These are phyloP conservation scores for Grammothele lineata DNA, from an alignment of 768 basidiomycete genomes.

Conservation along the genomic window DNA sequence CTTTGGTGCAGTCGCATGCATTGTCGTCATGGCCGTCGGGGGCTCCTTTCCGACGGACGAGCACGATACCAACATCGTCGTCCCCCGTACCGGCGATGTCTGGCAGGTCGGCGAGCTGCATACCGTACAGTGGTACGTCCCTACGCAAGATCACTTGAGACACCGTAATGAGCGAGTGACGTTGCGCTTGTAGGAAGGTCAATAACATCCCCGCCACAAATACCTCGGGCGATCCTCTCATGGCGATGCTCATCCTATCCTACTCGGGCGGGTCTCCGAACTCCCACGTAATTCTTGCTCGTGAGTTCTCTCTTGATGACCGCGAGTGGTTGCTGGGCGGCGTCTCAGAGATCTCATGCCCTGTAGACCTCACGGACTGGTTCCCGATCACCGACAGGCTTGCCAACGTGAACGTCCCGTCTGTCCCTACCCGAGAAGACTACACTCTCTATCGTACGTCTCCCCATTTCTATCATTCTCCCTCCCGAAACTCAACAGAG, in stretches of 20 bases:
- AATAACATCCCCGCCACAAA: conserved; percentile 7
- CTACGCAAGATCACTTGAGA: too few relatives aligned
- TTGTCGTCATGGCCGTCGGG: conserved; percentile 6
- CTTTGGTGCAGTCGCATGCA: not conserved
- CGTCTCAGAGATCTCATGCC: not conserved
- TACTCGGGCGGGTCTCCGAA: conserved; percentile 3
- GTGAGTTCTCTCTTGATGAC: too few relatives aligned
- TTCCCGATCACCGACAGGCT: conserved; percentile 12
- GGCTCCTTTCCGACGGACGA: conserved; percentile 7
- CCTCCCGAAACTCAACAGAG: not conserved
- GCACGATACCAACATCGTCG: conserved; percentile 3
- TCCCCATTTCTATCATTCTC: too few relatives aligned
- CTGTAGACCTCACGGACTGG: conserved; percentile 11
- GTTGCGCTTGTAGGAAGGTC: conserved; percentile 9
- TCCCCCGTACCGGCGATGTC: conserved; percentile 8
- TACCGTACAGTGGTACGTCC: conserved; percentile 11
- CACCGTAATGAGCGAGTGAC: too few relatives aligned
- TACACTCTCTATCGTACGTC: conserved; percentile 9
- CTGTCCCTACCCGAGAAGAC: conserved; percentile 8
- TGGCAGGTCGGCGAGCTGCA: conserved; percentile 14
- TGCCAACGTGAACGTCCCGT: conserved; percentile 12
- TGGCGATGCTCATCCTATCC: conserved; percentile 4
- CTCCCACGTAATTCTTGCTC: conserved; percentile 3
- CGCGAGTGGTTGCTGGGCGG: not conserved
- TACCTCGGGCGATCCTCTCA: conserved; percentile 2